Percentiles rank a stretch among this genome's conserved stretches.
Evolutionary conservation across 2,329 filamentous ascomycete genomes (phyloP).

Genomic region (Pyrenochaeta sp.): DNA sequence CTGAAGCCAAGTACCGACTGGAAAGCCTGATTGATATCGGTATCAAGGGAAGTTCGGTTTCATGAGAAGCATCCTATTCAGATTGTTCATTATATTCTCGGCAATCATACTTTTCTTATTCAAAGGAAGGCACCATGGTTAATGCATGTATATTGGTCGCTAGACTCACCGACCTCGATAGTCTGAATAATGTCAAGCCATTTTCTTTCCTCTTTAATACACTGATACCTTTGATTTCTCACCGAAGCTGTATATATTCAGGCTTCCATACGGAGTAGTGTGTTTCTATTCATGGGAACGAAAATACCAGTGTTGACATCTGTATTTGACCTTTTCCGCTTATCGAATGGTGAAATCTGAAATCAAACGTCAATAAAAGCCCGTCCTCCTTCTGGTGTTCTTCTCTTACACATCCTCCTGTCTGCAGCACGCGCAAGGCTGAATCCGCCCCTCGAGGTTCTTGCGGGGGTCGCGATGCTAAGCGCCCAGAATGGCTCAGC

Average conservation of each 20-base stretch:
- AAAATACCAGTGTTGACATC: too few relatives aligned
- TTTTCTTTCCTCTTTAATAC: too few relatives aligned
- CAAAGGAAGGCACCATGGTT: too few relatives aligned
- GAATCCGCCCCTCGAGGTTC: not conserved
- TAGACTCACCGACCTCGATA: too few relatives aligned
- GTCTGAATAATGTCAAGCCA: too few relatives aligned
- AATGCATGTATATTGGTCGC: too few relatives aligned
- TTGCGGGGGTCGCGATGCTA: not conserved
- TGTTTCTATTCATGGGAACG: too few relatives aligned
- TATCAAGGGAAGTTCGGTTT: not conserved
- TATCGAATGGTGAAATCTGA: not conserved
- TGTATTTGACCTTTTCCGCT: not conserved
- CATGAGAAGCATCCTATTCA: not conserved
- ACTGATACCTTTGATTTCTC: too few relatives aligned
- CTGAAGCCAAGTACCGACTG: not conserved
- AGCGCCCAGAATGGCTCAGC: slow-evolving; percentile 2
- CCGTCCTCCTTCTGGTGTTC: not conserved
- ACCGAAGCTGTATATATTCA: too few relatives aligned
- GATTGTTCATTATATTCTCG: not conserved
- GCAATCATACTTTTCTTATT: too few relatives aligned
- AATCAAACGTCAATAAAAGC: not conserved
- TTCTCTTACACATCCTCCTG: not conserved
- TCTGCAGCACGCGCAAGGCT: slow-evolving; percentile 1
- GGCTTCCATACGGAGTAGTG: too few relatives aligned
- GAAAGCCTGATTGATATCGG: not conserved